Evolutionary conservation across 2,329 filamentous ascomycete genomes (phyloP).

Genomic region (Chrysoporthe deuterocubensis): DNA sequence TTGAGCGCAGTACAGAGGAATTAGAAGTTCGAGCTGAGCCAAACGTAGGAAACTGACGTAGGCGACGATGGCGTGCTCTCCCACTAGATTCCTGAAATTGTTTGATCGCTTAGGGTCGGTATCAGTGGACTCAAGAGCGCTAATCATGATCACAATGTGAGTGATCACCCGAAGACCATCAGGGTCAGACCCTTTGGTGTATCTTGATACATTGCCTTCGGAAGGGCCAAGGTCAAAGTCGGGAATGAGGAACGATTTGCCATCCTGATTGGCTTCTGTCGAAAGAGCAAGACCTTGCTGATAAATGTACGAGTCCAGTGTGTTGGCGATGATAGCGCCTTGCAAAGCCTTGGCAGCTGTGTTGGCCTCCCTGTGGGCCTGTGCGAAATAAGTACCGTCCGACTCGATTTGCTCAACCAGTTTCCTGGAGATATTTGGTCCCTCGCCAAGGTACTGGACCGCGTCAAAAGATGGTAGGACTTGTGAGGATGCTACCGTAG

Average conservation of each 20-base stretch:
- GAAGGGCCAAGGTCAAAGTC: conserved; percentile 42
- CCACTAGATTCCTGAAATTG: conserved; percentile 33
- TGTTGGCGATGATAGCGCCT: conserved; percentile 71
- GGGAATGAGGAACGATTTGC: conserved; percentile 48
- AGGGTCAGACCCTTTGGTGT: conserved; percentile 60
- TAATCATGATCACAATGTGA: conserved; percentile 67
- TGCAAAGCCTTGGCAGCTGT: conserved; percentile 76
- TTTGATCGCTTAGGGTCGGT: conserved; percentile 42
- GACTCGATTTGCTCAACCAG: conserved; percentile 66
- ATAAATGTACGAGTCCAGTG: conserved; percentile 60
- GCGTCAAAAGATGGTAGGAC: conserved; percentile 68
- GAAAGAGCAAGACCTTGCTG: conserved; percentile 61
- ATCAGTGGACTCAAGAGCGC: conserved; percentile 63
- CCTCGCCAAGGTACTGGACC: conserved; percentile 63
- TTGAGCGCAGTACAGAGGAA: conserved; percentile 87
- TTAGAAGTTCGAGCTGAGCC: conserved; percentile 73
- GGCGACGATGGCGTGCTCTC: conserved; percentile 75
- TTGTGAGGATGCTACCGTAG: conserved; percentile 56
- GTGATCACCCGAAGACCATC: conserved; percentile 70
- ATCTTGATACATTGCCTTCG: conserved; percentile 48
- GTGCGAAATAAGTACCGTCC: conserved; percentile 42
- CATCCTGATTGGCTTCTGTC: conserved; percentile 48
- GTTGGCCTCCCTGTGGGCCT: conserved; percentile 61
- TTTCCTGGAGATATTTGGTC: conserved; percentile 54
- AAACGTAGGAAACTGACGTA: conserved; percentile 82